Evolutionary conservation across 2,329 filamentous ascomycete genomes (phyloP).

Genomic region (Beauveria sp.): DNA sequence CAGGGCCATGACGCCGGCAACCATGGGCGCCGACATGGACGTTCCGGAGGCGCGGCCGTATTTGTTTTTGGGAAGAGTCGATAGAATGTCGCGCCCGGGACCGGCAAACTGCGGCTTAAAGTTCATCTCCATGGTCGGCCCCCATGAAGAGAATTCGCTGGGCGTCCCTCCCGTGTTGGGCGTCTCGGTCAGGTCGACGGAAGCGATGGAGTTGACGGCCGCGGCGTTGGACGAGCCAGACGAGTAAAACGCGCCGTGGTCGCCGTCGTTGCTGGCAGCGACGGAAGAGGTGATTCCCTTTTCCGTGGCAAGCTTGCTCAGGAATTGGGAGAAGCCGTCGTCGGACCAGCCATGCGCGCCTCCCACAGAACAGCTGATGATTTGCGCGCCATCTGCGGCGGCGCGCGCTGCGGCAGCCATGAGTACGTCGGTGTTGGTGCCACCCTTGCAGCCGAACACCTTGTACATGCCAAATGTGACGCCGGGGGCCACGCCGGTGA

Average conservation of each 20-base stretch:
- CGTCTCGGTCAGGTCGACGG: conserved; percentile 20
- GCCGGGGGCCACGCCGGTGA: conserved; percentile 34
- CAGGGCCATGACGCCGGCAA: conserved; percentile 48
- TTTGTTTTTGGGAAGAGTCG: conserved; percentile 44
- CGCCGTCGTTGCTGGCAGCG: conserved; percentile 23
- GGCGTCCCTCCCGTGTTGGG: conserved; percentile 47
- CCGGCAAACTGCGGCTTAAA: conserved; percentile 48
- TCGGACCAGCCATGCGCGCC: conserved; percentile 21
- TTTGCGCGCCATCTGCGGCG: conserved; percentile 31
- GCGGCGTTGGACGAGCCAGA: conserved; percentile 12
- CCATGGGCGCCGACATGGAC: conserved; percentile 54
- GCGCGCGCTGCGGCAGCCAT: conserved; percentile 35
- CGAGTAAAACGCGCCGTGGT: conserved; percentile 12
- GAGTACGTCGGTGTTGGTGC: conserved; percentile 31
- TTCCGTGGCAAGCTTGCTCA: background rate
- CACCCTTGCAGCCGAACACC: conserved; percentile 28
- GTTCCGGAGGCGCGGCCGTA: conserved; percentile 50
- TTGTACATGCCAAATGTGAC: conserved; percentile 34
- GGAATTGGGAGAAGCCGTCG: conserved; percentile 14
- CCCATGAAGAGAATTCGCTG: conserved; percentile 50
- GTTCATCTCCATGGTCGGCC: conserved; percentile 51
- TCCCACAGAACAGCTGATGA: conserved; percentile 25
- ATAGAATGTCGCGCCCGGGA: conserved; percentile 51
- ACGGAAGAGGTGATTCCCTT: conserved; percentile 15
- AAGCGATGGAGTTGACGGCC: conserved; percentile 14